These are phyloP conservation scores for Cadophora malorum DNA, from an alignment of 2,329 filamentous ascomycete genomes.

Conservation along the genomic window DNA sequence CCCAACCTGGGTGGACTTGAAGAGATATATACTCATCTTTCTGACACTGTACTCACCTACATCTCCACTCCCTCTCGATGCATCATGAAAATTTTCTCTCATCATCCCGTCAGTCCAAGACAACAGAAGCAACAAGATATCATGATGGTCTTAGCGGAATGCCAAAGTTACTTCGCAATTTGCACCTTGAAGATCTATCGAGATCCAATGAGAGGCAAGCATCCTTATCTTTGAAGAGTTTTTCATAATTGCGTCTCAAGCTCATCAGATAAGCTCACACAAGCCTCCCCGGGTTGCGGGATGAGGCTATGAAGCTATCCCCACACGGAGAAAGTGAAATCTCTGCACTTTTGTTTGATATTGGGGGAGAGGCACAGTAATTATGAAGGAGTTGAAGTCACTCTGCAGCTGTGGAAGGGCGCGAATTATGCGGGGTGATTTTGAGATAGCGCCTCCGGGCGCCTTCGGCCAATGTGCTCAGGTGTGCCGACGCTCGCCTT, in stretches of 20 bases:
- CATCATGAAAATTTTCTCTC: conserved; percentile 12
- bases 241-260: neutral
- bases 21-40: no score
- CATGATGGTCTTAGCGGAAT: neutral
- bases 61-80: conserved; percentile 10
- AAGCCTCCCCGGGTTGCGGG: neutral
- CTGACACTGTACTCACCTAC: neutral
- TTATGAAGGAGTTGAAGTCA: conserved; percentile 3
- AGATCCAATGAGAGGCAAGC: neutral
- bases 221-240: conserved; percentile 5
- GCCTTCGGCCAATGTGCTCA: conserved; percentile 5
- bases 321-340: conserved; percentile 4
- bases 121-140: neutral
- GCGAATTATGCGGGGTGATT: neutral
- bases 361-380: neutral
- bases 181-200: neutral
- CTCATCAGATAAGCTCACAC: neutral
- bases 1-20: no score
- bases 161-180: neutral
- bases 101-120: neutral
- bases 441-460: conserved; percentile 10
- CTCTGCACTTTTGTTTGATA: conserved; percentile 4
- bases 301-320: neutral
- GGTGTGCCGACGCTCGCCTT: conserved; percentile 12
- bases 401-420: neutral